Evolutionary conservation across 2,329 filamentous ascomycete genomes (phyloP).

Genomic region (Fusarium longipes): DNA sequence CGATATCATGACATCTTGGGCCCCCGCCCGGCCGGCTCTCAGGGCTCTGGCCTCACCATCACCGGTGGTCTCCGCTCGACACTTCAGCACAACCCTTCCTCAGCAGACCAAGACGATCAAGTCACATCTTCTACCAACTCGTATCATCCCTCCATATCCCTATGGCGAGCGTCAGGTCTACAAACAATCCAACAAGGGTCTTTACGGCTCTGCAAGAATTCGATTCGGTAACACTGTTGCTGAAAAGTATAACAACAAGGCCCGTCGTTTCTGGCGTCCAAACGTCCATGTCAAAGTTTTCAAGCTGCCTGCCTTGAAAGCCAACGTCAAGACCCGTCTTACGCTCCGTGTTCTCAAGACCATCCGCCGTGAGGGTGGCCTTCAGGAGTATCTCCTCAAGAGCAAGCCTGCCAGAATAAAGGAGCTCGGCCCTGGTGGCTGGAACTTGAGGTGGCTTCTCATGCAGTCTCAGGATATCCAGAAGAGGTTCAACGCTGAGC

Average conservation of each 20-base stretch:
- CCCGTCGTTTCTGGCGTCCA: conserved; percentile 77
- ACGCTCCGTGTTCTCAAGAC: conserved; percentile 76
- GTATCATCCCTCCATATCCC: conserved; percentile 74
- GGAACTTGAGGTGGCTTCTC: conserved; percentile 88
- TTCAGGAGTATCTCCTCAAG: conserved; percentile 92
- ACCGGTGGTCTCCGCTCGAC: conserved; percentile 31
- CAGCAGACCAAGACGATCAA: conserved; percentile 56
- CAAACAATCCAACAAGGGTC: conserved; percentile 82
- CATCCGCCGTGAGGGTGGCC: conserved; percentile 85
- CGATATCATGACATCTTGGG: conserved; percentile 40
- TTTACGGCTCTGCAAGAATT: conserved; percentile 77
- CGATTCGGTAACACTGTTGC: conserved; percentile 85
- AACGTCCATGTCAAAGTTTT: conserved; percentile 78
- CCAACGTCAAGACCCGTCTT: conserved; percentile 73
- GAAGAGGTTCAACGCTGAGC: conserved; percentile 72
- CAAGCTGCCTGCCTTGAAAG: conserved; percentile 70
- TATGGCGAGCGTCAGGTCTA: conserved; percentile 76
- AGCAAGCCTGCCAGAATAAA: conserved; percentile 80
- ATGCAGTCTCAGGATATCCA: conserved; percentile 80
- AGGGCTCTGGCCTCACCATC: conserved; percentile 35
- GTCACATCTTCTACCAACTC: conserved; percentile 58
- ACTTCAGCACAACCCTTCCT: conserved; percentile 54
- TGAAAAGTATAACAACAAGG: conserved; percentile 75
- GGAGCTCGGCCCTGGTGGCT: conserved; percentile 89
- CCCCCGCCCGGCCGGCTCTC: conserved; percentile 37